Percentiles rank a stretch among this genome's conserved stretches.
Evolutionary conservation across 1,139 yeast species (phyloP).

Genomic region (Trichomonascaceae sp.): DNA sequence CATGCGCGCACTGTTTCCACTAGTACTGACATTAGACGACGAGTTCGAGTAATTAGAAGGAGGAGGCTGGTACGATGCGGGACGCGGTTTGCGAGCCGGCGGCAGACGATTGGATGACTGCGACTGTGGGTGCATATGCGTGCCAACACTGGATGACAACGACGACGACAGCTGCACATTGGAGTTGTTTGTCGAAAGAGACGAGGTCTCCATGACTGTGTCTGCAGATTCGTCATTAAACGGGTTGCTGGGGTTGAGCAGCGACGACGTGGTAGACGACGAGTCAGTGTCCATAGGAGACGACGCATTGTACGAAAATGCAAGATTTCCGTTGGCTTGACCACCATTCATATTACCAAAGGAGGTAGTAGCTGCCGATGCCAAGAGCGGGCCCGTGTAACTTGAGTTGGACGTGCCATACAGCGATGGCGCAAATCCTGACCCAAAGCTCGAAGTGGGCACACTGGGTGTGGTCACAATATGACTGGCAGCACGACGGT

Average conservation of each 20-base stretch:
- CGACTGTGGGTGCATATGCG: too few species aligned
- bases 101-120: slow-evolving; percentile 17
- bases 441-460: not conserved
- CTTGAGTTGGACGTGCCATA: too few species aligned
- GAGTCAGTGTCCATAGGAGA: slow-evolving; percentile 1
- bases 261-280: not conserved
- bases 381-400: too few species aligned
- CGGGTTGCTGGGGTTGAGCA: not conserved
- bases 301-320: not conserved
- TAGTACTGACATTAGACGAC: not conserved
- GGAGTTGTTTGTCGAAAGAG: not conserved
- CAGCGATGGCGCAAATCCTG: too few species aligned
- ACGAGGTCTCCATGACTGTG: not conserved
- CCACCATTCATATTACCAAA: not conserved
- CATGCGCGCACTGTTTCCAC: not conserved
- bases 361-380: too few species aligned
- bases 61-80: slow-evolving; percentile 26
- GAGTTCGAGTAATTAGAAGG: not conserved
- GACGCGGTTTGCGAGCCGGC: slow-evolving; percentile 25
- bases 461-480: not conserved
- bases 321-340: too few species aligned
- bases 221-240: not conserved
- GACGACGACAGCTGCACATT: too few species aligned
- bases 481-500: not conserved
- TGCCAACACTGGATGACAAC: too few species aligned